Base-by-base conservation (phyloP, 2,329 filamentous ascomycete genomes). In the Diaporthe vexans region DNA sequence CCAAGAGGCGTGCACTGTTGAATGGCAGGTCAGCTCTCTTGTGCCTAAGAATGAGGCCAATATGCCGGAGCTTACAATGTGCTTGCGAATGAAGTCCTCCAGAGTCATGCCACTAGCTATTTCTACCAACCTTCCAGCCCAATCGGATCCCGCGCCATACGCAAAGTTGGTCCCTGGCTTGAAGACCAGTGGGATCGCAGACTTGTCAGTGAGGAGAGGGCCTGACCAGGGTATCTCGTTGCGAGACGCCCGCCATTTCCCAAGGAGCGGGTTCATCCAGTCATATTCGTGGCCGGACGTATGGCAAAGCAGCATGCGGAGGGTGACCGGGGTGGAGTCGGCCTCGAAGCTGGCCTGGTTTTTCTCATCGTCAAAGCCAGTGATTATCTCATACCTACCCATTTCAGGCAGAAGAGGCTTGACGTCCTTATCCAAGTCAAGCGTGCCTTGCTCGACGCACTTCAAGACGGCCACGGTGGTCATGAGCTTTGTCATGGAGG, bases 241-340 rank as follows among this genome's bases (percentile, higher is more conserved):
- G 35, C 78, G 79, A 8, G 78, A 79, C 4, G 74, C 74, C 1
- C 79, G 78, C 79, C 79, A 81, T 26, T 78, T 77, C 15, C 69
- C 69, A 58, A 75, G 7, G 6, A 43, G 8, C 58, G 74, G 40
- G 63, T 80, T 65, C 26, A 84, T 63, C 68, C 84, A 84, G 57
- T 82, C 79, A 78, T 89, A 89, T 6, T 77, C 78, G 0, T 81
- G 76, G 4, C 88, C 88, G 0, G 85, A 83, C 35, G 83, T 84
- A 76, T 89, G 87, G 2, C 84, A 85, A 2, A 90, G 81, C 4
- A 90, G 81, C 65, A 85, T 83, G 21, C 83, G 80, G 7, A 88
- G 78, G 7, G 85, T 88, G 65, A 89, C 83, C 13, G 81, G 80
- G 0, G 78, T 78, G 7, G 58, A 70, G 9, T 81, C 79, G 19